phyloP scores from a whole-genome alignment of 768 basidiomycete species.

The Leccinum barrowsii region DNA sequence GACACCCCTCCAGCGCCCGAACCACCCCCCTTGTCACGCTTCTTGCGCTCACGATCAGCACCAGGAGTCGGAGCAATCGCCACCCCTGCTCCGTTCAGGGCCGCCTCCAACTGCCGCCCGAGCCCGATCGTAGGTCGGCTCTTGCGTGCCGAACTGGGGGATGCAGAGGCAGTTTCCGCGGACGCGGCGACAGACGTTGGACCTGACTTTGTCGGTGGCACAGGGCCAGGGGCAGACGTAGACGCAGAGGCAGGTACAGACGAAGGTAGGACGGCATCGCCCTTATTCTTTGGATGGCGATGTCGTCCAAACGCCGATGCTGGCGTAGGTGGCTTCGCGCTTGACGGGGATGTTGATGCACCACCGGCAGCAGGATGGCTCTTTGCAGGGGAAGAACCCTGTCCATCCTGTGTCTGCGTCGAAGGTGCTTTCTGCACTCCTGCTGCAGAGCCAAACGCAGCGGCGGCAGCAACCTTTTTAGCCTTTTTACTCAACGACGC shows the following conservation, averaged over 20 bases:
- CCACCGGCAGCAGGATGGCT: background rate
- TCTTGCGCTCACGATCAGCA: conserved; percentile 31
- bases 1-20: background rate
- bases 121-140: conserved; percentile 59
- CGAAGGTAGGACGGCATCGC: background rate
- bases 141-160: conserved; percentile 37
- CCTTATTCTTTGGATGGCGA: conserved; percentile 20
- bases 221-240: background rate
- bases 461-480: conserved; percentile 31
- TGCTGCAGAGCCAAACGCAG: background rate
- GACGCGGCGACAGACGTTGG: background rate
- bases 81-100: conserved; percentile 61
- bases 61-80: conserved; percentile 18
- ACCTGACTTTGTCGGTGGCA: background rate
- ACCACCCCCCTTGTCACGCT: conserved; percentile 33
- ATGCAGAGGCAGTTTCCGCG: conserved; percentile 2
- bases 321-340: conserved; percentile 11
- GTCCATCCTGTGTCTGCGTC: conserved; percentile 4
- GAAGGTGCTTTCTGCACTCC: conserved; percentile 21
- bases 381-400: conserved; percentile 1
- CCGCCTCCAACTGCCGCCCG: conserved; percentile 69
- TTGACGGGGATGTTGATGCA: conserved; percentile 9
- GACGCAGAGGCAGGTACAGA: background rate
- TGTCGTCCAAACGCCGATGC: conserved; percentile 7
- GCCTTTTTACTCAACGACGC: conserved; percentile 33